These are phyloP conservation scores for Forsythia viridissima DNA, from an alignment of 257 asterid genomes.

Conservation along the genomic window DNA sequence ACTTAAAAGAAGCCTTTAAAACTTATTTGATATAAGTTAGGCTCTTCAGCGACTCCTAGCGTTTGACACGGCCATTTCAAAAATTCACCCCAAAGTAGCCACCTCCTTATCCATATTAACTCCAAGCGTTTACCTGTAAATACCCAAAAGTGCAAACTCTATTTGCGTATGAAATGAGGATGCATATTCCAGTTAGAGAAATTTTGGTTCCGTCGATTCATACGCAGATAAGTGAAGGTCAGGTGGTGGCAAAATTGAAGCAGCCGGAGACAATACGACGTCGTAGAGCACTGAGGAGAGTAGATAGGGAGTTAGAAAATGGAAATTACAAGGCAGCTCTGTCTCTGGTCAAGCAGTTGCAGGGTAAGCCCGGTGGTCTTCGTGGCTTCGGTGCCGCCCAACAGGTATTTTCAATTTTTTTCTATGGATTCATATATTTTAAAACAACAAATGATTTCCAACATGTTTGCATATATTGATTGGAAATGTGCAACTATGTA, in stretches of 20 bases:
- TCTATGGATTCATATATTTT: too few species aligned
- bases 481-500: too few species aligned
- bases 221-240: too few species aligned
- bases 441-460: too few species aligned
- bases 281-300: constrained; percentile 48
- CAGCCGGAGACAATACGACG: constrained; percentile 36
- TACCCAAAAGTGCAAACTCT: background rate
- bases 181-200: constrained; percentile 18
- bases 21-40: too few species aligned
- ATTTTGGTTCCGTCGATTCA: background rate
- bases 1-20: too few species aligned
- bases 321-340: constrained; percentile 64
- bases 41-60: too few species aligned
- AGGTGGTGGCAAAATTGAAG: background rate
- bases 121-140: too few species aligned
- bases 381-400: constrained; percentile 59
- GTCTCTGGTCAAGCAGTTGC: constrained; percentile 57
- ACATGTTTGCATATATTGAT: too few species aligned
- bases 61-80: too few species aligned
- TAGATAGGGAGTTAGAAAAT: constrained; percentile 56
- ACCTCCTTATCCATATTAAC: too few species aligned
- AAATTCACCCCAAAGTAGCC: too few species aligned
- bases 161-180: background rate
- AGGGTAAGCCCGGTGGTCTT: constrained; percentile 53
- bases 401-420: constrained; percentile 32